Conservation (phyloP, 2,329 filamentous ascomycete genomes). For the Orbilia blumenaviensis region DNA sequence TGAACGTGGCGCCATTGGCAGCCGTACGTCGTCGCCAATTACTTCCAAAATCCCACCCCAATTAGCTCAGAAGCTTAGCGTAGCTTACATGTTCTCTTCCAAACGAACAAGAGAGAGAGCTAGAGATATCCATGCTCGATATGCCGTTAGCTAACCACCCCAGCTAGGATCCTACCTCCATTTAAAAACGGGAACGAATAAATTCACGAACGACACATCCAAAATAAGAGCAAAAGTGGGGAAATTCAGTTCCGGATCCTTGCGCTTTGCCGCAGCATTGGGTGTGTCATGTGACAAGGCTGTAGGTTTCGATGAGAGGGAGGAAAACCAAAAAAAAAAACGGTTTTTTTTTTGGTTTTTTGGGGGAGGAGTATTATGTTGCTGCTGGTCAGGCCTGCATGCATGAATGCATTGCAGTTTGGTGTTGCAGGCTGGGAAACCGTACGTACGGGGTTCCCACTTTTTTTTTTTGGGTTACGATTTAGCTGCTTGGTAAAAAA, state of each 20-base stretch:
- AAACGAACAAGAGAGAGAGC: too few relatives aligned
- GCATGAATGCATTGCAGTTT: too few relatives aligned
- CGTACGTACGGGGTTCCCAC: too few relatives aligned
- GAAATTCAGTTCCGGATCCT: too few relatives aligned
- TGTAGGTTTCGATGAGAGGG: background rate
- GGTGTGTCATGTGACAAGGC: slow-evolving; percentile 6
- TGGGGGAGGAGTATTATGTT: too few relatives aligned
- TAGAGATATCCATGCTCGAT: slow-evolving; percentile 3
- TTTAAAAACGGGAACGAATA: too few relatives aligned
- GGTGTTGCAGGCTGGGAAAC: background rate
- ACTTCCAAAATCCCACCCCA: background rate
- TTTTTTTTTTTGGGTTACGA: background rate
- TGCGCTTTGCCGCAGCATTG: background rate
- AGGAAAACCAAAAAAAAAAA: too few relatives aligned
- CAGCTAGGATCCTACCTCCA: too few relatives aligned
- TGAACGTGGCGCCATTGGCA: too few relatives aligned
- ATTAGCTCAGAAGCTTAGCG: background rate
- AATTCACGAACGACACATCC: background rate
- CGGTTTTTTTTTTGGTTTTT: too few relatives aligned
- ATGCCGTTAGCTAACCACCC: background rate
- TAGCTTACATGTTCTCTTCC: slow-evolving; percentile 2
- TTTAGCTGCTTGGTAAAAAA: background rate
- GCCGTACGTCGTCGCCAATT: background rate
- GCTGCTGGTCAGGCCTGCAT: background rate
- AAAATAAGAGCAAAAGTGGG: slow-evolving; percentile 8